phyloP scores from a whole-genome alignment of 169 alveolate genomes.

The Eimeria maxima region DNA sequence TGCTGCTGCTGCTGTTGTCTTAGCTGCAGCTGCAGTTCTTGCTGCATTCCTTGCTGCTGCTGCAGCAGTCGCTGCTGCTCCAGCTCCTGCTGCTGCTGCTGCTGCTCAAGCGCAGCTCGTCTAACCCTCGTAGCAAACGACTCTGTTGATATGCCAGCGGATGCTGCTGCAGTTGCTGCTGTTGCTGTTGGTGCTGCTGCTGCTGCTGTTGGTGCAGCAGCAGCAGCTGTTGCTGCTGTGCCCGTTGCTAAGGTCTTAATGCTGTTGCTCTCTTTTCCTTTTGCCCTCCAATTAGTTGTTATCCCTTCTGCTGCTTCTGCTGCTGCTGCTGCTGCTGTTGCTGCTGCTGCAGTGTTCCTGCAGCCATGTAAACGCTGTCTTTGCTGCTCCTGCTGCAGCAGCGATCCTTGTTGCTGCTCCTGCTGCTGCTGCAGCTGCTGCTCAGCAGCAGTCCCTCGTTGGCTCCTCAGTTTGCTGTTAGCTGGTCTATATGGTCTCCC shows the following conservation, averaged over 20 bases:
- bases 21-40: too few relatives aligned
- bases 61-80: too few relatives aligned
- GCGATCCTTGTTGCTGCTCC: neutral
- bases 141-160: neutral
- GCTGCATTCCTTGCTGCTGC: too few relatives aligned
- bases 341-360: neutral
- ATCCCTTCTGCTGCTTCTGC: neutral
- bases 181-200: neutral
- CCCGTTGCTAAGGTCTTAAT: too few relatives aligned
- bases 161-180: neutral
- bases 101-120: too few relatives aligned
- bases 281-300: neutral
- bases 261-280: neutral
- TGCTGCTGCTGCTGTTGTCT: neutral
- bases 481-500: constrained; percentile 74
- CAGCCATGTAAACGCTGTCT: neutral
- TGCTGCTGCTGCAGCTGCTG: neutral
- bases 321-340: neutral
- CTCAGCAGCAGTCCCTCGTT: constrained; percentile 12
- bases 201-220: too few relatives aligned
- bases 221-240: too few relatives aligned
- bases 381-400: constrained; percentile 46
- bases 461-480: constrained; percentile 32
- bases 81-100: too few relatives aligned
- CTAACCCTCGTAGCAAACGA: constrained; percentile 31